Evolutionary conservation across 495 filamentous ascomycete species (phyloP), one percentile per base, ranked within the genome.

Genomic region (Acidiella bohemica): DNA sequence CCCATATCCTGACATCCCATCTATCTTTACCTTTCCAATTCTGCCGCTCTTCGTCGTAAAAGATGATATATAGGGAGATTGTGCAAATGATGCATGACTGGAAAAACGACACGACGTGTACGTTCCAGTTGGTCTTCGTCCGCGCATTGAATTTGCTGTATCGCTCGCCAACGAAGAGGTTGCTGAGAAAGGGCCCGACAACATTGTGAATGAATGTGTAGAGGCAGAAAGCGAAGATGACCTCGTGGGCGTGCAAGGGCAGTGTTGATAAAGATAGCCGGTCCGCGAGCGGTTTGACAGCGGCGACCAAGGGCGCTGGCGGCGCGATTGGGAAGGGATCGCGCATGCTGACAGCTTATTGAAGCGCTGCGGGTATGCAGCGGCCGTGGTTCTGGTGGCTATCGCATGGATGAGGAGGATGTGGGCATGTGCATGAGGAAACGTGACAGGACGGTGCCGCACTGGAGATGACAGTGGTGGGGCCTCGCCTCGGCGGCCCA

Each of bases 91-190:
- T 61, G 12, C 70, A 64, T 53, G 76, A 79, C 66, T 99, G 90
- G 13, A 83, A 64, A n/a, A 99, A 63, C 11, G 84, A 93, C 17
- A 96, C 92, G 51, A 95, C 80, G 57, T 95, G 90, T 20, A 94
- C 80, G 60, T 99, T 81, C 90, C 90, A 99, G 71, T 88, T 96
- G 47, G 88, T 63, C 58, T 71, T 75, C 34, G 80, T 88, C 22
- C 77, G 71, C 8, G 59, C 60, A 35, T 68, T 69, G 41, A 94
- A 65, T 22, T 67, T 64, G 10, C 68, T 61, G 62, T 96, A 97
- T 49, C 68, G 68, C 23, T 57, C 51, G n/a, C 87, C 78, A 54
- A 87, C 82, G 41, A 88, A 54, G 37, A 61, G 51, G 31, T 59
- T 59, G 34, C 84, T 93, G 34, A 96, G 41, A 22, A 64, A 51